Evolutionary conservation across 2,329 filamentous ascomycete genomes (phyloP).

Genomic region (Periconia macrospinosa): DNA sequence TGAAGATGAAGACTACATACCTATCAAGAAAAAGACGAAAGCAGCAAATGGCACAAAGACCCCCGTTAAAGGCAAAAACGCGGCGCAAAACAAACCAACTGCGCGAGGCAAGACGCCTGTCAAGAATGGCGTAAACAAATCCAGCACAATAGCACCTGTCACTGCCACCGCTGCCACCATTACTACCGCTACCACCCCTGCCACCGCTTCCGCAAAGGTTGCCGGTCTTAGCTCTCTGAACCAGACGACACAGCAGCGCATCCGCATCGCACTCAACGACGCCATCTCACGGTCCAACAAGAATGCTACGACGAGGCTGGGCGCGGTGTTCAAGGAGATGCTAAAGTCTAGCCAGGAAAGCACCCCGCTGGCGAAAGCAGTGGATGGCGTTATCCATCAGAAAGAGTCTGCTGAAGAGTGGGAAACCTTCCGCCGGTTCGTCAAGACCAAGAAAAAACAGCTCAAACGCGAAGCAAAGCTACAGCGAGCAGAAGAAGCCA

Average conservation of each 20-base stretch:
- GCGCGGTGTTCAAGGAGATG: slow-evolving; percentile 46
- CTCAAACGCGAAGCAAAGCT: slow-evolving; percentile 35
- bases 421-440: slow-evolving; percentile 45
- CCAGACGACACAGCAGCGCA: slow-evolving; percentile 22
- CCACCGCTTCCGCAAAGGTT: slow-evolving; percentile 1
- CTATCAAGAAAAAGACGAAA: slow-evolving; percentile 39
- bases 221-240: slow-evolving; percentile 6
- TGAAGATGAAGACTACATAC: slow-evolving; percentile 51
- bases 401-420: slow-evolving; percentile 44
- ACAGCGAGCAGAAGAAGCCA: slow-evolving; percentile 19
- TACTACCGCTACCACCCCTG: slow-evolving; percentile 10
- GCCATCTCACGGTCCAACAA: slow-evolving; percentile 46
- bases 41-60: slow-evolving; percentile 30
- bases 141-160: slow-evolving; percentile 18
- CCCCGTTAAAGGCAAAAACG: slow-evolving; percentile 38
- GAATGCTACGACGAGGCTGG: slow-evolving; percentile 31
- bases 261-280: slow-evolving; percentile 44
- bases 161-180: slow-evolving; percentile 16
- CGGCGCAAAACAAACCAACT: slow-evolving; percentile 37
- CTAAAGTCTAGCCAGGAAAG: slow-evolving; percentile 46
- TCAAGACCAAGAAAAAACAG: slow-evolving; percentile 48
- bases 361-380: slow-evolving; percentile 38
- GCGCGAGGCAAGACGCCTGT: slow-evolving; percentile 28
- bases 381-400: slow-evolving; percentile 48
- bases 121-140: slow-evolving; percentile 26